Evolutionary conservation across 805 yeast species (phyloP).

Genomic region (Ogataea naganishii): DNA sequence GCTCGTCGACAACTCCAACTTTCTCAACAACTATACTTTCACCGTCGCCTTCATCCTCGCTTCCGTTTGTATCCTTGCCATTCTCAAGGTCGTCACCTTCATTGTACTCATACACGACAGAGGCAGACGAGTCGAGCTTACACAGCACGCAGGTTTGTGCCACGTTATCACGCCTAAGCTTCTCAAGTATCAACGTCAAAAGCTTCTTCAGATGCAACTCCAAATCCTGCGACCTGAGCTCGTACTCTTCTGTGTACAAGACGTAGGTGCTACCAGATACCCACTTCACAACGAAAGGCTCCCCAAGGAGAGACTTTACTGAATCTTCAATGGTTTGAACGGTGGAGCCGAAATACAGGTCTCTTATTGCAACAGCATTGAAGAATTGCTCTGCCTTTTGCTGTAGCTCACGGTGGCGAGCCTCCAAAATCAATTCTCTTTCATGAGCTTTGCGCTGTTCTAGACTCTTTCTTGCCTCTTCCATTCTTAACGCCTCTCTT

Average conservation of each 20-base stretch:
- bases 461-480: constrained; percentile 22
- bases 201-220: constrained; percentile 35
- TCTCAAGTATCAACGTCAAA: constrained; percentile 24
- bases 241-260: constrained; percentile 27
- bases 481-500: constrained; percentile 30
- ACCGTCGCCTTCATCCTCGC: too few relatives aligned
- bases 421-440: constrained; percentile 16
- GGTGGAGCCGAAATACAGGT: constrained; percentile 45
- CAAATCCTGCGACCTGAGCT: constrained; percentile 25
- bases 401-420: constrained; percentile 12
- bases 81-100: too few relatives aligned
- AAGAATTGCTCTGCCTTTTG: constrained; percentile 24
- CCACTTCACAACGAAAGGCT: constrained; percentile 29
- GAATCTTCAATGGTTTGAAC: constrained; percentile 31
- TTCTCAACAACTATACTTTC: too few relatives aligned
- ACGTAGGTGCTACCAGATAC: constrained; percentile 32
- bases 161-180: constrained; percentile 29
- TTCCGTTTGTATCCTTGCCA: too few relatives aligned
- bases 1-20: too few relatives aligned
- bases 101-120: constrained; percentile 21
- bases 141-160: constrained; percentile 44
- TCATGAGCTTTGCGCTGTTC: constrained; percentile 19
- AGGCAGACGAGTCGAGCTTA: constrained; percentile 29
- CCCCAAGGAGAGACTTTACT: constrained; percentile 17
- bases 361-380: constrained; percentile 49